Conservation (phyloP, 768 basidiomycete genomes). For the Boletus rex-veris region DNA sequence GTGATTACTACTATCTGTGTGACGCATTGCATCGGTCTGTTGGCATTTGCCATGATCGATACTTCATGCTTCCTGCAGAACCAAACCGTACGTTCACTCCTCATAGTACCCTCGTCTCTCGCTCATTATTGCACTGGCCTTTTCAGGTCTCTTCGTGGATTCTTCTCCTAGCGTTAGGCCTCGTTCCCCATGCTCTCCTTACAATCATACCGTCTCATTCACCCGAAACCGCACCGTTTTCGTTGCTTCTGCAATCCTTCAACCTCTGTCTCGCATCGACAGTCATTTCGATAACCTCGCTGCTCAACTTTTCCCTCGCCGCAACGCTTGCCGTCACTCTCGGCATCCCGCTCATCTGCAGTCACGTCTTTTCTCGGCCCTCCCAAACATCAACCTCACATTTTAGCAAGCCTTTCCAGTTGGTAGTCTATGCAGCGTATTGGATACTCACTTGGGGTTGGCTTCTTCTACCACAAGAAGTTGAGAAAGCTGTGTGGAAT, state of each 20-base stretch:
- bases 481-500: constrained; percentile 57
- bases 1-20: constrained; percentile 50
- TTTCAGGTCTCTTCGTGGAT: constrained; percentile 28
- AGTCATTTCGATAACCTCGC: constrained; percentile 78
- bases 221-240: constrained; percentile 37
- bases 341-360: constrained; percentile 58
- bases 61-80: constrained; percentile 43
- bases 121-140: constrained; percentile 18
- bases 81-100: constrained; percentile 35
- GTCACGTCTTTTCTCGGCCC: constrained; percentile 32
- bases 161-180: constrained; percentile 29
- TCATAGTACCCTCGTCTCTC: background rate
- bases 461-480: constrained; percentile 47
- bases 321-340: constrained; percentile 62
- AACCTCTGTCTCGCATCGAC: constrained; percentile 84
- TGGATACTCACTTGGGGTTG: constrained; percentile 53
- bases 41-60: constrained; percentile 48
- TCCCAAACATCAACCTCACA: constrained; percentile 15
- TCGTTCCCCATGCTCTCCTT: constrained; percentile 35
- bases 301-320: constrained; percentile 92
- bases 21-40: constrained; percentile 54
- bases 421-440: constrained; percentile 36
- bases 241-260: constrained; percentile 60
- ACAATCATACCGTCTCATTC: constrained; percentile 23
- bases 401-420: constrained; percentile 22